These are phyloP conservation scores for Macrolepiota dolichaula DNA, from an alignment of 768 basidiomycete species.

Conservation along the genomic window DNA sequence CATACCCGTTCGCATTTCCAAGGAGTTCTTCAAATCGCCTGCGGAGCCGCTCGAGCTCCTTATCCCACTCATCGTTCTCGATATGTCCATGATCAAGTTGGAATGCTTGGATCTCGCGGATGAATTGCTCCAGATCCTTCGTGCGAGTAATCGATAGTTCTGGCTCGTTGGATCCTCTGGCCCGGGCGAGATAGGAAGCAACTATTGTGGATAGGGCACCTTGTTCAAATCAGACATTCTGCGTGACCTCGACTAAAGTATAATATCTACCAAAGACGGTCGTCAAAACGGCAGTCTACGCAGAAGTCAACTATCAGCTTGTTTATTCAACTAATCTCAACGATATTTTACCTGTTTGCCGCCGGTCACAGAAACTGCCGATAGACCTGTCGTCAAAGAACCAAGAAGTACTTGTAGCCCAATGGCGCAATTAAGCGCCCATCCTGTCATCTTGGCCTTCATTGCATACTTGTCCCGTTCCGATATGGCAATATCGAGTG, in stretches of 20 bases:
- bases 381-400: conserved; percentile 62
- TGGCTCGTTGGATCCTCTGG: conserved; percentile 68
- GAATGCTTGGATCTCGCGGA: conserved; percentile 60
- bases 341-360: conserved; percentile 32
- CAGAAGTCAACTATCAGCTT: background rate
- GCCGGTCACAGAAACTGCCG: conserved; percentile 40
- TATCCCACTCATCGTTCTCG: conserved; percentile 31
- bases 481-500: conserved; percentile 40
- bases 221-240: conserved; percentile 15
- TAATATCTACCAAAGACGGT: conserved; percentile 32
- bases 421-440: conserved; percentile 46
- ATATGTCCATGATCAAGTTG: conserved; percentile 52
- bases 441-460: conserved; percentile 42
- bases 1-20: conserved; percentile 25
- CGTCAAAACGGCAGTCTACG: conserved; percentile 33
- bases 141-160: conserved; percentile 53
- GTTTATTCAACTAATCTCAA: background rate
- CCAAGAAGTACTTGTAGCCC: conserved; percentile 62
- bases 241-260: background rate
- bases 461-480: conserved; percentile 44
- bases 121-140: conserved; percentile 63
- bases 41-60: conserved; percentile 21
- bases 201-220: conserved; percentile 67
- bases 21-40: conserved; percentile 25
- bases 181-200: conserved; percentile 70